Evolutionary conservation across 495 filamentous ascomycete species (phyloP), one percentile per base, ranked within the genome.

Genomic region (Pyrenula massariospora): DNA sequence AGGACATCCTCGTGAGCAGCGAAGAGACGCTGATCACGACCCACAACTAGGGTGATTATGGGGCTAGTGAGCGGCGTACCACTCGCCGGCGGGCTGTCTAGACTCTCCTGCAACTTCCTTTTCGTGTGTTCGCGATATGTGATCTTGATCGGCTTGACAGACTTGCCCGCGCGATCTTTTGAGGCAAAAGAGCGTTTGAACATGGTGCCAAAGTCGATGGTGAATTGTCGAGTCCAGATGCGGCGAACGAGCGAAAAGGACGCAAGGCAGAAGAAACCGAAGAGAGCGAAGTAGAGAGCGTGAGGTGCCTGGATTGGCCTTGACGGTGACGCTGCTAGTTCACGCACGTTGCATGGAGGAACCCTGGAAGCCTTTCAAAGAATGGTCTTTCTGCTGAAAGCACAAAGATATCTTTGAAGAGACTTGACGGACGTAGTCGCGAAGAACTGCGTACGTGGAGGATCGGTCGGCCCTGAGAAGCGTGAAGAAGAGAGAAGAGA

Each of bases 21-120:
- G 69, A 87, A 87, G 68, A 95, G 77, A 60, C 89, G 86, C 66
- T 84, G 82, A 58, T 94, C 89, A 52, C 69, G 73, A 31, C 91
- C 89, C 61, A 95, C 84, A 63, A 86, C 77, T 63, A 95, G 73
- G 54, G 89, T 92, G 67, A 95, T 73, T 70, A 95, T 92, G 60
- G 88, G 84, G 59, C 86, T 89, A 58, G 84, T 77, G 68, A 84
- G 75, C 62, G 76, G 76, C 67, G 81, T 84, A 65, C 70, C 75
- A 65, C 66, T 74, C 64, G 71, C 61, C 55, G 68, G 69, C 58
- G 78, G 70, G 67, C 71, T 81, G 62, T 83, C 78, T 66, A 78
- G 60, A 57, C 74, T 79, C 65, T 81, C 84, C 66, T 87, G 78
- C 78, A 88, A 76, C 78, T 84, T 89, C 77, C 82, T 77, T 76